Conservation (phyloP, 108 stramenopile genomes). For the Skeletonema potamos region DNA sequence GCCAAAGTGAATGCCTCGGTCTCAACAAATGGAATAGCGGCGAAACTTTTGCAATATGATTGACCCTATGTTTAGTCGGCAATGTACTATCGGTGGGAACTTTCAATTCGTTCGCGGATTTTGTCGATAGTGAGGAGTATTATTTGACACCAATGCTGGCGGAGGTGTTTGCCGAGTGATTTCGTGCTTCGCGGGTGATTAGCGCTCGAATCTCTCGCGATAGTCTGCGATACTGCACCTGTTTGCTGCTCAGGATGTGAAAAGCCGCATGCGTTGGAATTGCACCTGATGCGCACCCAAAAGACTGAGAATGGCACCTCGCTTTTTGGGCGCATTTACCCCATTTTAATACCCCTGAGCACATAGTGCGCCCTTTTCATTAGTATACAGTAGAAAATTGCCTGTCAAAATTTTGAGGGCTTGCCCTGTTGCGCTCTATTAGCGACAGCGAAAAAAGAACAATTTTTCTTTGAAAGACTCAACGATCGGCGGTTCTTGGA, state of each 20-base stretch:
- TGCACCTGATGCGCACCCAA: background rate
- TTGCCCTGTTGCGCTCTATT: background rate
- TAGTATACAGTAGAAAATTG: background rate
- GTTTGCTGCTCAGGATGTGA: too few species aligned
- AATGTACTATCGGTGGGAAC: background rate
- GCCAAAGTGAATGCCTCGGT: background rate
- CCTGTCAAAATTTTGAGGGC: background rate
- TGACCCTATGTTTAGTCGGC: background rate
- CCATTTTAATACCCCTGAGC: background rate
- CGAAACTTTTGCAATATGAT: background rate
- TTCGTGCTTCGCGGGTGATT: background rate
- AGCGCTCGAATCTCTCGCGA: background rate
- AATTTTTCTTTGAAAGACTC: background rate
- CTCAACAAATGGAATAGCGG: background rate
- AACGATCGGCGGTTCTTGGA: background rate
- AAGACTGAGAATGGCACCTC: background rate
- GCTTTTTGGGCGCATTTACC: background rate
- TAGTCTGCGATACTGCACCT: background rate
- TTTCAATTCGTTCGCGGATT: background rate
- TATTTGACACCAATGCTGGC: constrained; percentile 1
- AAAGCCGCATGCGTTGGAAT: background rate
- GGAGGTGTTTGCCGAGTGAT: background rate
- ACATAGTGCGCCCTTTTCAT: background rate
- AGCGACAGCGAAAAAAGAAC: background rate
- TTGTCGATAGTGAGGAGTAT: background rate